These are phyloP conservation scores for Ustilago trichophora DNA, from an alignment of 1,284 basidiomycete genomes.

Conservation along the genomic window DNA sequence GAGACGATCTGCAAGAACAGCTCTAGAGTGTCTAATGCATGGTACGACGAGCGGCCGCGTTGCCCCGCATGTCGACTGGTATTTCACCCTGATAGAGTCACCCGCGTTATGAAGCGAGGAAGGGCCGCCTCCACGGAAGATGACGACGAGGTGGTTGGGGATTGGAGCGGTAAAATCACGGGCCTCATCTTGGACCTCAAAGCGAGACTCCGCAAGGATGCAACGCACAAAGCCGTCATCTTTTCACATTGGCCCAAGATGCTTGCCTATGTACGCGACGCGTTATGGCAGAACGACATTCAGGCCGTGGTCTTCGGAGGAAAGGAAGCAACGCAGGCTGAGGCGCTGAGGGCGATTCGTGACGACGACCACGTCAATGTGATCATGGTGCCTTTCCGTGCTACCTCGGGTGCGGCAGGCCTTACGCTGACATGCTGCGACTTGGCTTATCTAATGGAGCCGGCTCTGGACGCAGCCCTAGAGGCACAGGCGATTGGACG, in stretches of 20 bases:
- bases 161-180: constrained; percentile 54
- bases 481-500: constrained; percentile 48
- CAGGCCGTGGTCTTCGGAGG: constrained; percentile 39
- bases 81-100: constrained; percentile 30
- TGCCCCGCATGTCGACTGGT: constrained; percentile 34
- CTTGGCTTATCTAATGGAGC: constrained; percentile 51
- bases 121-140: constrained; percentile 14
- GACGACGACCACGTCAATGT: constrained; percentile 40
- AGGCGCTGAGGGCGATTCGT: constrained; percentile 45
- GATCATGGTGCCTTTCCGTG: constrained; percentile 46
- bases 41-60: constrained; percentile 4
- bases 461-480: constrained; percentile 42
- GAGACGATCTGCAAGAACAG: constrained; percentile 28
- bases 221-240: constrained; percentile 47
- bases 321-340: constrained; percentile 23
- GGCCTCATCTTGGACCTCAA: constrained; percentile 45
- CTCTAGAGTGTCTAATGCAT: not conserved
- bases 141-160: constrained; percentile 16
- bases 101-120: constrained; percentile 35
- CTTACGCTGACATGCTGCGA: constrained; percentile 49
- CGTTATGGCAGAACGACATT: constrained; percentile 37
- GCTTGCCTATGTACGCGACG: constrained; percentile 39
- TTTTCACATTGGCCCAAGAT: constrained; percentile 53
- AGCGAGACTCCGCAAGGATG: constrained; percentile 18
- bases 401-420: constrained; percentile 52